Conservation (phyloP, 2,329 filamentous ascomycete genomes). For the Pseudogymnoascus sp. region DNA sequence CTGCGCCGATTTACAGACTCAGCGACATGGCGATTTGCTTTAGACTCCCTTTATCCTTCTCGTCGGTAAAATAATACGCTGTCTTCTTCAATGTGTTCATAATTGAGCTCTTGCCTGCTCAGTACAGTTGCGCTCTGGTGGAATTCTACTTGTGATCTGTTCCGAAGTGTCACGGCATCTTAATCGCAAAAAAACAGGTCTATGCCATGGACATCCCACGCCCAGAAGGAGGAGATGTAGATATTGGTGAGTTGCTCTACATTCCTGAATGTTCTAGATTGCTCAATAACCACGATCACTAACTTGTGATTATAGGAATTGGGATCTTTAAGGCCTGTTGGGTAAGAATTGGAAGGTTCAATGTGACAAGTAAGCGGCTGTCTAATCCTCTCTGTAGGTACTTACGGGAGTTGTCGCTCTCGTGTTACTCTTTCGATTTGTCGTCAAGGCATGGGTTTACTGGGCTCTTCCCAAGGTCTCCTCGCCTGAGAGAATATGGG, state of each 20-base stretch:
- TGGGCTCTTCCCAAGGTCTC: constrained; percentile 29
- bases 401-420: constrained; percentile 8
- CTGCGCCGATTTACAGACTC: background rate
- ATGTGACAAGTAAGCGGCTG: background rate
- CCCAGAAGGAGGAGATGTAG: background rate
- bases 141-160: background rate
- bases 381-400: background rate
- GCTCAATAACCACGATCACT: background rate
- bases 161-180: background rate
- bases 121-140: background rate
- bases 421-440: constrained; percentile 20
- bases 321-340: constrained; percentile 1
- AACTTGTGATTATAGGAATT: background rate
- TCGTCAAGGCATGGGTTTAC: constrained; percentile 26
- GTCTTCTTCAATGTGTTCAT: background rate
- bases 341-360: background rate
- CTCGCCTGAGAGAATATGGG: constrained; percentile 29
- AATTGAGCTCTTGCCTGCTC: background rate
- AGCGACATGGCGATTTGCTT: background rate
- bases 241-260: constrained; percentile 4
- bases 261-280: background rate
- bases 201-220: constrained; percentile 1
- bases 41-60: background rate
- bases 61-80: background rate
- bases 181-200: background rate